These are phyloP conservation scores for Macrocybe gigantea DNA, from an alignment of 768 basidiomycete genomes.

Conservation along the genomic window DNA sequence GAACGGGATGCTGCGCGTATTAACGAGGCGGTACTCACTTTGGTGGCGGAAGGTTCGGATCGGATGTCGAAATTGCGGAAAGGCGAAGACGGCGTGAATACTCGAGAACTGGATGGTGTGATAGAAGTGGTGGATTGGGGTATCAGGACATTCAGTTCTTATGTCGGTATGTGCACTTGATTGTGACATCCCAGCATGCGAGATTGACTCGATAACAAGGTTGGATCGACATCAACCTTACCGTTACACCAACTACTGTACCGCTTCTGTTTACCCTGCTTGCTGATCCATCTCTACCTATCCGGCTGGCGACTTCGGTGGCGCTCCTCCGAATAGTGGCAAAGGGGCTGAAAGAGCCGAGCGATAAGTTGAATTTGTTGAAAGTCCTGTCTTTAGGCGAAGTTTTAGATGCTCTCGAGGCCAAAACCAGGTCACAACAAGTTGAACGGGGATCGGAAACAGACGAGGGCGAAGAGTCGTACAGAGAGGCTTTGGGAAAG, in stretches of 20 bases:
- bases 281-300: slow-evolving; percentile 67
- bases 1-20: slow-evolving; percentile 83
- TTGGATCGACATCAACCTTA: slow-evolving; percentile 97
- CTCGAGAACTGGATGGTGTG: slow-evolving; percentile 49
- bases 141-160: slow-evolving; percentile 87
- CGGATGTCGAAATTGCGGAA: slow-evolving; percentile 50
- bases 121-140: slow-evolving; percentile 89
- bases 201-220: slow-evolving; percentile 38
- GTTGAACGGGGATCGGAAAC: slow-evolving; percentile 57
- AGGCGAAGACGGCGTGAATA: slow-evolving; percentile 32
- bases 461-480: slow-evolving; percentile 87
- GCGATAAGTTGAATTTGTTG: slow-evolving; percentile 85
- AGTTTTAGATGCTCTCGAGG: slow-evolving; percentile 76
- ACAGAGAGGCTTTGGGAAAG: slow-evolving; percentile 84
- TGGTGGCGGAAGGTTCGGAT: slow-evolving; percentile 67
- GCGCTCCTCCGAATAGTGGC: slow-evolving; percentile 78
- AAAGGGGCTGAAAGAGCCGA: slow-evolving; percentile 90
- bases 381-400: slow-evolving; percentile 83
- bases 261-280: slow-evolving; percentile 81
- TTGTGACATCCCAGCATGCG: neutral
- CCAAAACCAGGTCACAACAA: slow-evolving; percentile 66
- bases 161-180: slow-evolving; percentile 68
- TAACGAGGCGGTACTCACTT: slow-evolving; percentile 82
- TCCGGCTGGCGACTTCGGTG: slow-evolving; percentile 80
- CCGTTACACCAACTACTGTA: slow-evolving; percentile 86